Conservation (phyloP, 192 early-diverging fungal species). For the Rhizoclosmatium sp. region DNA sequence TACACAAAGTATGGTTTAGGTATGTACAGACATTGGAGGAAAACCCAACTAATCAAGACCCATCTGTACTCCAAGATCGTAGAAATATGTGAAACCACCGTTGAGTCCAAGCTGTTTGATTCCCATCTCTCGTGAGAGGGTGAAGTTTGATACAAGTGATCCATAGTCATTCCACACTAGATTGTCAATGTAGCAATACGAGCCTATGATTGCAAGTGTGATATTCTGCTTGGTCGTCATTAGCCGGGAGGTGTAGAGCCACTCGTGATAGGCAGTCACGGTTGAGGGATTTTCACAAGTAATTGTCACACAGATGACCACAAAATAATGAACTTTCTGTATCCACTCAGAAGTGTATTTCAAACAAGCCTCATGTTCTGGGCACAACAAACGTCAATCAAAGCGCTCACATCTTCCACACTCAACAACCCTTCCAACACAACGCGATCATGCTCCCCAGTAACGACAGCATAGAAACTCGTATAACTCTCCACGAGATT, state of each 20-base stretch:
- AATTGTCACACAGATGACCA: no score
- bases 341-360: not conserved
- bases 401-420: slow-evolving; percentile 39
- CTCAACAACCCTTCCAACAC: slow-evolving; percentile 39
- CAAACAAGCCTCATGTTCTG: slow-evolving; percentile 8
- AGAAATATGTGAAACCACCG: not conserved
- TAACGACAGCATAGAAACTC: slow-evolving; percentile 43
- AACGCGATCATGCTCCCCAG: slow-evolving; percentile 41
- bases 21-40: not conserved
- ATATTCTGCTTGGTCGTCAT: not conserved
- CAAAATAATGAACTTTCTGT: no score
- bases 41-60: no score
- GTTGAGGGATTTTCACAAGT: no score
- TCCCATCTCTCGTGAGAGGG: not conserved
- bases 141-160: not conserved
- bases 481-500: slow-evolving; percentile 39
- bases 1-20: not conserved
- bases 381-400: slow-evolving; percentile 40
- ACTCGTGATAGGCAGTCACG: no score
- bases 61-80: no score
- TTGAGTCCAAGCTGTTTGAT: not conserved
- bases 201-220: not conserved
- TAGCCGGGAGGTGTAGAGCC: no score
- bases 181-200: slow-evolving; percentile 5
- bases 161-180: not conserved